Conservation (phyloP, 805 yeast species). For the Metschnikowia anglica region DNA sequence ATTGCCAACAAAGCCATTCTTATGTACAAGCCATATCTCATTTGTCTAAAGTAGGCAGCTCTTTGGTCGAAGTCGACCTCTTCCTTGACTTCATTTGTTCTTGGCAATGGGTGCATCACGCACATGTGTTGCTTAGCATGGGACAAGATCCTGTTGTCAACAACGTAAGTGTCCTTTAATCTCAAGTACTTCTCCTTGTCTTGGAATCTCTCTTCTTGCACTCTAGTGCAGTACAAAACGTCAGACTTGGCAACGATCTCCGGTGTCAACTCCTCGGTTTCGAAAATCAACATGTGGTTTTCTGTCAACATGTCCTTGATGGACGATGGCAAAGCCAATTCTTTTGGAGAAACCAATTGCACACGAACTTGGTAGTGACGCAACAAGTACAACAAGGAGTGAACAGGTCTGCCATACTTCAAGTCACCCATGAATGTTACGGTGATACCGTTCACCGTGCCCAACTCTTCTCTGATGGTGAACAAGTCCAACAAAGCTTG, state of each 20-base stretch:
- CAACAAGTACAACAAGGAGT: slow-evolving; percentile 86
- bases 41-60: slow-evolving; percentile 99
- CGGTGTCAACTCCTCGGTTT: slow-evolving; percentile 74
- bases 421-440: slow-evolving; percentile 99
- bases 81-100: slow-evolving; percentile 93
- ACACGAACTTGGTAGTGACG: slow-evolving; percentile 90
- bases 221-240: slow-evolving; percentile 96
- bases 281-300: slow-evolving; percentile 69
- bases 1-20: slow-evolving; percentile 98
- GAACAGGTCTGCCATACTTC: slow-evolving; percentile 98
- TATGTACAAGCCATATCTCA: slow-evolving; percentile 96
- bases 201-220: slow-evolving; percentile 93
- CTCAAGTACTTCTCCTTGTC: slow-evolving; percentile 76
- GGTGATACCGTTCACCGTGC: slow-evolving; percentile 96
- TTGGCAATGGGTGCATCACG: slow-evolving; percentile 98
- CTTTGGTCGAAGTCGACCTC: slow-evolving; percentile 99
- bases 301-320: slow-evolving; percentile 64
- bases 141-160: slow-evolving; percentile 86
- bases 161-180: slow-evolving; percentile 86
- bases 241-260: slow-evolving; percentile 88
- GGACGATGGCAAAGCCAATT: slow-evolving; percentile 76
- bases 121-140: slow-evolving; percentile 98
- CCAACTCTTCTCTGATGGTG: slow-evolving; percentile 98
- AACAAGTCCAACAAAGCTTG: slow-evolving; percentile 97
- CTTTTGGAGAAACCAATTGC: slow-evolving; percentile 89